Percentiles rank a stretch among this genome's conserved stretches.
Evolutionary conservation across 2,329 filamentous ascomycete genomes (phyloP).

Genomic region (Fulvia fulva): DNA sequence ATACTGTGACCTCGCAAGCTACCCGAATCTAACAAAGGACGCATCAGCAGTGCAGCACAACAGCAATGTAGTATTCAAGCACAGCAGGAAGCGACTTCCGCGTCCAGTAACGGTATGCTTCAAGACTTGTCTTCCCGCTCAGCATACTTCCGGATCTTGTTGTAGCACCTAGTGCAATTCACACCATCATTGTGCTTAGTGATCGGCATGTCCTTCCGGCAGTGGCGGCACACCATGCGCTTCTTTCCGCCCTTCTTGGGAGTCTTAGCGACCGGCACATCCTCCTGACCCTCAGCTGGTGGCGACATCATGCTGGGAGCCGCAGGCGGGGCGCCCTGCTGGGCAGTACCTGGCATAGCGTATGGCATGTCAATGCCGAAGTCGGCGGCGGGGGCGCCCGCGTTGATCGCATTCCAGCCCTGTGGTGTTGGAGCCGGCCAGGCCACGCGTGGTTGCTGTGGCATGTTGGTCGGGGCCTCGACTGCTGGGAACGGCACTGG

Average conservation of each 20-base stretch:
- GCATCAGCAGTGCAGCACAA: background rate
- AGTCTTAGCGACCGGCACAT: background rate
- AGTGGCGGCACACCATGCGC: constrained; percentile 6
- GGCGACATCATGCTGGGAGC: background rate
- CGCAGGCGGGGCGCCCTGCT: background rate
- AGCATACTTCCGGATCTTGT: background rate
- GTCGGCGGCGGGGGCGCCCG: too few relatives aligned
- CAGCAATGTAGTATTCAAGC: too few relatives aligned
- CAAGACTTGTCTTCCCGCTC: background rate
- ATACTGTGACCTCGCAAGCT: background rate
- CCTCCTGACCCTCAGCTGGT: background rate
- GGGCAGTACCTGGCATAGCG: background rate
- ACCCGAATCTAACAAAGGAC: background rate
- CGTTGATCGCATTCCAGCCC: too few relatives aligned
- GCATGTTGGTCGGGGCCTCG: too few relatives aligned
- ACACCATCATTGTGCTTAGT: constrained; percentile 10
- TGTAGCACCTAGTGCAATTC: constrained; percentile 11
- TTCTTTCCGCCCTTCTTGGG: background rate
- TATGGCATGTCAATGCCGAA: too few relatives aligned
- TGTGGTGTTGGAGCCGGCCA: too few relatives aligned
- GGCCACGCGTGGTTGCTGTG: too few relatives aligned
- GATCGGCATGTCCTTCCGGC: constrained; percentile 9
- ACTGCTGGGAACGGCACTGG: too few relatives aligned
- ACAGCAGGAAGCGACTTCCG: background rate
- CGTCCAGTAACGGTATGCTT: background rate